Base-by-base conservation (phyloP, 2,329 filamentous ascomycete genomes). In the Ophiocordyceps camponoti-floridani region DNA sequence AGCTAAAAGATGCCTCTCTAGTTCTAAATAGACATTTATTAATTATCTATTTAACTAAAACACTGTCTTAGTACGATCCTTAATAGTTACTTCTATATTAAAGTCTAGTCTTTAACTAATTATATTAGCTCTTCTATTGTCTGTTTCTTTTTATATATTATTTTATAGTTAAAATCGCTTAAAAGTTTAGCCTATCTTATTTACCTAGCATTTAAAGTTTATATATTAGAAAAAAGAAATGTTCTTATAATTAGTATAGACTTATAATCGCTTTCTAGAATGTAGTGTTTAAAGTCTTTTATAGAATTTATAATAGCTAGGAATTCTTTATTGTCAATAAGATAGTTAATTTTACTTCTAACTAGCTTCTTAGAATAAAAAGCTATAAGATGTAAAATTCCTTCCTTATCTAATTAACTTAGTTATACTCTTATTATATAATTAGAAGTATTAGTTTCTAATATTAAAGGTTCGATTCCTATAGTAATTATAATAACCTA, bases 271-370 rank as follows among this genome's bases (percentile, higher is more conserved):
- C 16, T 40, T 40, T 16, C 38, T 26, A n/a, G n/a, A n/a, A n/a
- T n/a, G n/a, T n/a, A n/a, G n/a, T n/a, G n/a, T n/a, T n/a, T n/a
- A n/a, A n/a, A 35, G 13, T 35, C 13, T 35, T 56, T 51, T 47
- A 55, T 52, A 16, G 37, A n/a, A 42, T 53, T 49, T 41, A n/a
- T n/a, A n/a, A n/a, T n/a, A n/a, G n/a, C n/a, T n/a, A n/a, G n/a
- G n/a, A n/a, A n/a, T n/a, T n/a, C n/a, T n/a, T n/a, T n/a, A n/a
- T n/a, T n/a, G n/a, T n/a, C n/a, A n/a, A n/a, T n/a, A n/a, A n/a
- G n/a, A 54, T 56, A 56, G 12, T 56, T 56, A 33, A 53, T 35
- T 47, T 55, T 27, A 4, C 9, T 19, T 8, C 14, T n/a, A 10
- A 26, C 19, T 43, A 43, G 31, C 18, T 43, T 43, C 11, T 52